Evolutionary conservation across 768 basidiomycete species (phyloP).

Genomic region (Psilocybe subaeruginosa): DNA sequence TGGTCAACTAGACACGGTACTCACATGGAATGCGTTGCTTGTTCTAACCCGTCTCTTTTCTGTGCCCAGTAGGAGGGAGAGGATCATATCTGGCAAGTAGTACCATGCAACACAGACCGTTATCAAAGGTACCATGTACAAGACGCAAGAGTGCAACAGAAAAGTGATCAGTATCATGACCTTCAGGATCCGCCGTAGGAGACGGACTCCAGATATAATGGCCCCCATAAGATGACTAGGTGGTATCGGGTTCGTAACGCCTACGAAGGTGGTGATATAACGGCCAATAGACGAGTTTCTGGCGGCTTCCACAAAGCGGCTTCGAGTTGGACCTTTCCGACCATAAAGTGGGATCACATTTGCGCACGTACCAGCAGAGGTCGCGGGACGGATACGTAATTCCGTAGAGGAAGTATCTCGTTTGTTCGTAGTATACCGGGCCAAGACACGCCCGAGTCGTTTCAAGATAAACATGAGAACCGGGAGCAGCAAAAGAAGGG

Average conservation of each 20-base stretch:
- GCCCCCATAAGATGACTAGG: background rate
- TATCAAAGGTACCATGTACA: background rate
- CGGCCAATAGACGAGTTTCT: background rate
- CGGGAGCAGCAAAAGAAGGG: background rate
- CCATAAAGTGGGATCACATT: background rate
- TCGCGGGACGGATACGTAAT: background rate
- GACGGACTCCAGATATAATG: background rate
- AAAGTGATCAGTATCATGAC: background rate
- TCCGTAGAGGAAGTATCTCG: no score
- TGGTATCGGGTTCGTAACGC: background rate
- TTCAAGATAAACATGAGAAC: background rate
- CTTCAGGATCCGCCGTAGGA: background rate
- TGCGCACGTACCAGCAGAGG: background rate
- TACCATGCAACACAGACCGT: background rate
- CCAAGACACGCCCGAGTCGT: background rate
- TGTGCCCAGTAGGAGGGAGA: background rate
- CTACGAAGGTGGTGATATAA: background rate
- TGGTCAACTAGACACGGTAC: no score
- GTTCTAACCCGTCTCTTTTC: no score
- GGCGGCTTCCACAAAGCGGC: background rate
- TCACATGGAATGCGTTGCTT: no score
- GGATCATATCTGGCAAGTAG: background rate
- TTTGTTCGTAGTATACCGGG: background rate
- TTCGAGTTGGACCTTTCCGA: background rate
- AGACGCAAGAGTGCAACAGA: background rate